Evolutionary conservation across 2,329 filamentous ascomycete species (phyloP).

Genomic region (Zymoseptoria crescenta): DNA sequence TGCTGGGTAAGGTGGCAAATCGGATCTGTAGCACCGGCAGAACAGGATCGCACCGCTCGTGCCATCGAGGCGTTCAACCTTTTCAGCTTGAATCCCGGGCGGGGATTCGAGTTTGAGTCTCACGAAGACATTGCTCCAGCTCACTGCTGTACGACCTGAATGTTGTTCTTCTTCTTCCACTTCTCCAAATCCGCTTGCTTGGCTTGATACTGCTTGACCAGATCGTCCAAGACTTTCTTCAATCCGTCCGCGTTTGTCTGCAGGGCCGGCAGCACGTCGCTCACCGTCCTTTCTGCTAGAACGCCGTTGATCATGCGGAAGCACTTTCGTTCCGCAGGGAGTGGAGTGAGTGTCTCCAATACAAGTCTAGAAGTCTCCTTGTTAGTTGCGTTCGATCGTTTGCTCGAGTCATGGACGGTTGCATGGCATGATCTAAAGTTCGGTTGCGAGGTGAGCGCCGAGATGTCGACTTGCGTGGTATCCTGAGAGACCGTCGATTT

Average conservation of each 20-base stretch:
- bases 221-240: conserved; percentile 86
- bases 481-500: background rate
- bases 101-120: background rate
- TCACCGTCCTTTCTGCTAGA: conserved; percentile 84
- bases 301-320: conserved; percentile 99
- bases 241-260: conserved; percentile 91
- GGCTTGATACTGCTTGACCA: conserved; percentile 91
- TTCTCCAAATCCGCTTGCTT: conserved; percentile 94
- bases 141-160: conserved; percentile 70
- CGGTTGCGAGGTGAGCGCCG: background rate
- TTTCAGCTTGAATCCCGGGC: background rate
- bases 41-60: background rate
- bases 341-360: conserved; percentile 78
- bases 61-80: background rate
- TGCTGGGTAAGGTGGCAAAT: background rate
- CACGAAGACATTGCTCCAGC: background rate
- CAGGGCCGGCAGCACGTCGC: conserved; percentile 83
- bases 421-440: conserved; percentile 1
- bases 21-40: background rate
- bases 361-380: conserved; percentile 61
- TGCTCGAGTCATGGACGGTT: conserved; percentile 5
- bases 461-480: background rate
- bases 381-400: conserved; percentile 3
- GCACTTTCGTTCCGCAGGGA: conserved; percentile 82
- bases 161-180: conserved; percentile 97